These are phyloP conservation scores for Diaporthe sp. DNA, from an alignment of 2,329 filamentous ascomycete genomes.

Conservation along the genomic window DNA sequence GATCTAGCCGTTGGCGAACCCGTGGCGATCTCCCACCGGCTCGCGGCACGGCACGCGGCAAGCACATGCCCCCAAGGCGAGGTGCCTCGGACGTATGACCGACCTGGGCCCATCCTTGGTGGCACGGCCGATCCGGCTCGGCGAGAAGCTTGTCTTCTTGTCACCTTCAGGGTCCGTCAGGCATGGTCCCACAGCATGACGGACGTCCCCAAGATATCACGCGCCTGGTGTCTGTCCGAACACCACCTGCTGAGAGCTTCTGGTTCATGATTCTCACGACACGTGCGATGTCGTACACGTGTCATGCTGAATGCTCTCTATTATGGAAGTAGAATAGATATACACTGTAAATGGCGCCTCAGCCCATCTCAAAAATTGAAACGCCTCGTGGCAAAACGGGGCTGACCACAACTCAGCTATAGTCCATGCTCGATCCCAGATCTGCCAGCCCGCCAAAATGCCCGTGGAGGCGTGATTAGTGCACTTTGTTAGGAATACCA, in stretches of 20 bases:
- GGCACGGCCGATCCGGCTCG: neutral
- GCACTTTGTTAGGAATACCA: neutral
- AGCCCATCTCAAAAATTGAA: neutral
- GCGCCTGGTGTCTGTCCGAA: neutral
- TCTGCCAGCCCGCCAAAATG: neutral
- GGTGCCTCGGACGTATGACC: neutral
- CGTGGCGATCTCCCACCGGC: slow-evolving; percentile 5
- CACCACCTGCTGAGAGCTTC: neutral
- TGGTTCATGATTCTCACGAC: too few species aligned
- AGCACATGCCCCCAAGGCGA: neutral
- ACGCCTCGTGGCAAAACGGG: too few species aligned
- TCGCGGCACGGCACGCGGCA: slow-evolving; percentile 12
- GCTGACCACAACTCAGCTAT: neutral
- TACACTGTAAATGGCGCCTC: neutral
- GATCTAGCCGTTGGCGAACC: neutral
- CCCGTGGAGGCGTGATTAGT: neutral
- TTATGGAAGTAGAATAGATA: neutral
- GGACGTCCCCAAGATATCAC: neutral
- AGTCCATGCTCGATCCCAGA: neutral
- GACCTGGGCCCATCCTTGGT: slow-evolving; percentile 6
- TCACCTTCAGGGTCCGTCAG: neutral
- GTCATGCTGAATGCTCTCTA: neutral
- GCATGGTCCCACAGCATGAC: neutral
- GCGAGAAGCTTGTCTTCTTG: neutral
- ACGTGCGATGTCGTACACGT: too few species aligned